Evolutionary conservation across 768 basidiomycete genomes (phyloP).

Genomic region (Agaricus blazei): DNA sequence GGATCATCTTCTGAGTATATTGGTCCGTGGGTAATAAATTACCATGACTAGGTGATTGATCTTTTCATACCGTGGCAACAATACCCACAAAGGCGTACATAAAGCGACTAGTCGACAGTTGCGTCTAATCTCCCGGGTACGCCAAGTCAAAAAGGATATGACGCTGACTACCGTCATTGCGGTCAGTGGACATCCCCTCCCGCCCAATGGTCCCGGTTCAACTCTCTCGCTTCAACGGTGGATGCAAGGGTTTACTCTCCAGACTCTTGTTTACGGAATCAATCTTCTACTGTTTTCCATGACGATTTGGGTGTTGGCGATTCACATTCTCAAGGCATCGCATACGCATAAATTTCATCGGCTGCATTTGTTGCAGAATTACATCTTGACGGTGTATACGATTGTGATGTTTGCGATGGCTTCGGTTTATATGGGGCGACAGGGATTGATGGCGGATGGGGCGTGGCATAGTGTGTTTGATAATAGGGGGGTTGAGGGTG

Average conservation of each 20-base stretch:
- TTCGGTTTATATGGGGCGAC: not conserved
- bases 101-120: not conserved
- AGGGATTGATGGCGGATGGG: not conserved
- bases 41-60: too few species aligned
- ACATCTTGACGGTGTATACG: not conserved
- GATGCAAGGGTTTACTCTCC: slow-evolving; percentile 6
- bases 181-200: not conserved
- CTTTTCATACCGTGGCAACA: too few species aligned
- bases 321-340: slow-evolving; percentile 4
- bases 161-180: not conserved
- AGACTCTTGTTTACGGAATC: slow-evolving; percentile 4
- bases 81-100: not conserved
- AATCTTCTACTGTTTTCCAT: slow-evolving; percentile 3
- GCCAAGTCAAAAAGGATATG: not conserved
- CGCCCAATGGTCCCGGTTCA: not conserved
- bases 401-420: slow-evolving; percentile 5
- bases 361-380: slow-evolving; percentile 5
- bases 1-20: too few species aligned
- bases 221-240: not conserved
- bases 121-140: not conserved
- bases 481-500: not conserved
- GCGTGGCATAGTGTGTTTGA: not conserved
- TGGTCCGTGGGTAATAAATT: too few species aligned
- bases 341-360: not conserved
- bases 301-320: slow-evolving; percentile 3